These are phyloP conservation scores for Lentinula lateritia DNA, from an alignment of 768 basidiomycete genomes.

Conservation along the genomic window DNA sequence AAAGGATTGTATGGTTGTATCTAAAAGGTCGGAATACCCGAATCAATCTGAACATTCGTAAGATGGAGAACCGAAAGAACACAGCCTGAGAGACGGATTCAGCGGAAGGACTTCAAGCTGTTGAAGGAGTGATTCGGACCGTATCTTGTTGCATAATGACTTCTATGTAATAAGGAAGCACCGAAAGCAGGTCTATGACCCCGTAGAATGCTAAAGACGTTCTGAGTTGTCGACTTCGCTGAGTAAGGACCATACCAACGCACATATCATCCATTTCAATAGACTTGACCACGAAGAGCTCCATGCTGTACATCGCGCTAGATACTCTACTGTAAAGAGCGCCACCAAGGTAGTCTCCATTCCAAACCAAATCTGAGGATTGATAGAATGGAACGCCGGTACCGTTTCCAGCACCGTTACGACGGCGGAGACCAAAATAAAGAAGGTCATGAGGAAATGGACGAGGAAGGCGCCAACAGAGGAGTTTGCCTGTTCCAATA, in stretches of 20 bases:
- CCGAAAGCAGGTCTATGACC: conserved; percentile 79
- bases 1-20: conserved; percentile 75
- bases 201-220: conserved; percentile 66
- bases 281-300: conserved; percentile 59
- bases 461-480: conserved; percentile 72
- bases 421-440: conserved; percentile 70
- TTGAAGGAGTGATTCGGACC: conserved; percentile 34
- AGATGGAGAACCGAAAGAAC: conserved; percentile 85
- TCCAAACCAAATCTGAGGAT: conserved; percentile 77
- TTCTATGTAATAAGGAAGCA: conserved; percentile 87
- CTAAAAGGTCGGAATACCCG: conserved; percentile 89
- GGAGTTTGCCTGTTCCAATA: conserved; percentile 78
- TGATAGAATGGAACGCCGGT: conserved; percentile 65
- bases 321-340: conserved; percentile 83
- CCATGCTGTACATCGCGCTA: conserved; percentile 70
- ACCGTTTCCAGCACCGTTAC: conserved; percentile 80
- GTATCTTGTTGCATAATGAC: conserved; percentile 81
- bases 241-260: conserved; percentile 13
- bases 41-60: conserved; percentile 83
- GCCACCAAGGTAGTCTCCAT: conserved; percentile 76
- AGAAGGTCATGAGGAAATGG: conserved; percentile 62
- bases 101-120: neutral
- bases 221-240: conserved; percentile 9
- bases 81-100: conserved; percentile 47
- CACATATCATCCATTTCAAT: conserved; percentile 66